A percentile compares a stretch with the other conserved stretches of the same genome.
Conservation (phyloP, 2,329 filamentous ascomycete genomes). For the Byssochlamys sp. region DNA sequence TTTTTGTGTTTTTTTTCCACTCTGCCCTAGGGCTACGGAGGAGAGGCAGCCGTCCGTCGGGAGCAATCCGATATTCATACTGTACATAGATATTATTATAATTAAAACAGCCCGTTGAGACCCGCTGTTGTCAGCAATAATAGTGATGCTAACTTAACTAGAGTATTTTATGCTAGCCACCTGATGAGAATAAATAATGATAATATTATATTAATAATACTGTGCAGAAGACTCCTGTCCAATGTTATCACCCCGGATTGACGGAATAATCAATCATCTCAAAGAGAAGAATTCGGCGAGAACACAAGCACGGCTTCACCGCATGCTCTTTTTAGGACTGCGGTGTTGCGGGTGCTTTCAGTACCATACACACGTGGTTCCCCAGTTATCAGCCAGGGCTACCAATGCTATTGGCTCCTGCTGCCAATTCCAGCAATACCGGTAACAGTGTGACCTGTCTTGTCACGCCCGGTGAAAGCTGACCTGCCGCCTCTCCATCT, state of each 20-base stretch:
- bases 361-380: slow-evolving; percentile 2
- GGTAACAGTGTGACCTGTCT: neutral
- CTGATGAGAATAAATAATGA: too few relatives aligned
- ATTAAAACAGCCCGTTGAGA: neutral
- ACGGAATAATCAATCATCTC: too few relatives aligned
- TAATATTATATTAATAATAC: too few relatives aligned
- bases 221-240: too few relatives aligned
- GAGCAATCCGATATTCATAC: neutral
- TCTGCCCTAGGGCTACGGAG: neutral
- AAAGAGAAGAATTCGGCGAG: neutral
- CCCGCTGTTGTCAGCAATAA: neutral
- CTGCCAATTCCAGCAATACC: neutral
- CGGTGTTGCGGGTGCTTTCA: slow-evolving; percentile 3
- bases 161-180: too few relatives aligned
- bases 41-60: neutral
- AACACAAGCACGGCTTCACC: slow-evolving; percentile 16
- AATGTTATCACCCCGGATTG: too few relatives aligned
- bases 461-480: neutral
- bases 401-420: neutral
- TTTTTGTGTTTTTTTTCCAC: neutral
- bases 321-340: slow-evolving; percentile 24
- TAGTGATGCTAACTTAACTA: neutral
- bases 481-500: neutral
- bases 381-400: neutral
- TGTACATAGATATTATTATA: too few relatives aligned